Base-by-base conservation (phyloP, 2,329 filamentous ascomycete genomes). In the Mycosphaerella sp. region DNA sequence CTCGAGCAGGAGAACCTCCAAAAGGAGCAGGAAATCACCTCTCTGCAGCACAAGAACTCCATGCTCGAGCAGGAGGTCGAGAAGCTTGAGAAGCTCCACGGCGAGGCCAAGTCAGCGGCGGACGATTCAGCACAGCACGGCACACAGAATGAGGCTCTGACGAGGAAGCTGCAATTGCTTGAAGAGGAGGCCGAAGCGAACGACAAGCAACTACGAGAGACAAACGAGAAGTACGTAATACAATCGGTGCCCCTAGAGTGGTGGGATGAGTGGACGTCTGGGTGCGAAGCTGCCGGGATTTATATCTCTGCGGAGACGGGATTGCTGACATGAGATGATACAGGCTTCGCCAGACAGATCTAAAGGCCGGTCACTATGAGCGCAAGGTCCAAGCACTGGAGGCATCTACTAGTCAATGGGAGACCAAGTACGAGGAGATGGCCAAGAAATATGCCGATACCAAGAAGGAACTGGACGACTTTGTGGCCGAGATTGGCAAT, bases 291-390 rank as follows among this genome's bases (percentile, higher is more conserved):
- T 35, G 21, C 12, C 32, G 25, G 32, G 43, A 39, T 9, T 39
- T 39, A 6, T 14, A 16, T 45, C 16, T 28, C 12, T 27, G 34
- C 17, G 34, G 21, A 36, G n/a, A 17, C 13, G 34, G 39, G 8
- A 21, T 41, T 41, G 45, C 37, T 41, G 21, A 39, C 35, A 14
- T 41, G 45, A 48, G 27, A 32, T 32, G 16, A n/a, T 48, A 60
- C 64, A 98, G 93, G 78, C 88, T 97, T 69, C 90, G 93, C 72
- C 90, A 95, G 78, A 96, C 93, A 76, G 93, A 98, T 72, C 89
- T 97, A 76, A 97, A 97, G 81, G 90, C 91, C 68, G 93, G 91
- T 66, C 91, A 98, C 79, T 97, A 91, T 75, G 93, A 98, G 79
- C 93, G 93, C 76, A 97, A 97, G 80, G 93, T 97, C 64, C 89